Percentiles rank a stretch among this genome's conserved stretches.
Conservation (phyloP, 2,329 filamentous ascomycete species). For the Fusarium siculi region DNA sequence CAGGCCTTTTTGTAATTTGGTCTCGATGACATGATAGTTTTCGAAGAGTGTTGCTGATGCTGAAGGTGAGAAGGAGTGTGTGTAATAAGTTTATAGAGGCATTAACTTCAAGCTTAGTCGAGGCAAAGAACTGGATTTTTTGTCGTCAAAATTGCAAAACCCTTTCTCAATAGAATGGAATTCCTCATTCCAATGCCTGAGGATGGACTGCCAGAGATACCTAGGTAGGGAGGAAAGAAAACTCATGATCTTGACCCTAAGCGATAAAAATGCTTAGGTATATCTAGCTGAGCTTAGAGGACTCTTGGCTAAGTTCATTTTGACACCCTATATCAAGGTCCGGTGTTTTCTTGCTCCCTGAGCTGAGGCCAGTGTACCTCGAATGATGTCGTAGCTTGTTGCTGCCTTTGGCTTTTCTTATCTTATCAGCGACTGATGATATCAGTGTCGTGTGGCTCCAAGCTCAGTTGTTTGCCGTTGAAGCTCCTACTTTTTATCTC, state of each 20-base stretch:
- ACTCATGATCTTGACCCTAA: too few species aligned
- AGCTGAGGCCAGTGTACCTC: background rate
- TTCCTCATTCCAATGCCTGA: background rate
- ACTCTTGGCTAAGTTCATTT: too few species aligned
- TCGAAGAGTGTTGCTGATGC: background rate
- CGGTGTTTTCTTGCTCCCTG: too few species aligned
- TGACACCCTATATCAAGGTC: too few species aligned
- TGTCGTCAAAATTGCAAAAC: background rate
- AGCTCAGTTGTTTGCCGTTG: conserved; percentile 19
- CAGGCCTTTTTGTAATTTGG: conserved; percentile 35
- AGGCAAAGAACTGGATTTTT: background rate
- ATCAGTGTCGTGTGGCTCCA: conserved; percentile 36
- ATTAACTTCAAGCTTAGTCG: background rate
- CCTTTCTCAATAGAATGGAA: background rate
- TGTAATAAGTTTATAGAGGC: background rate
- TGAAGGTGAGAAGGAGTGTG: background rate
- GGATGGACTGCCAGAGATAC: background rate
- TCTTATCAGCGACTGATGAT: conserved; percentile 44
- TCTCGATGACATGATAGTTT: conserved; percentile 1
- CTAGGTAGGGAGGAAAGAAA: too few species aligned
- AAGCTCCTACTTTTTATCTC: conserved; percentile 24
- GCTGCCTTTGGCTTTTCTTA: conserved; percentile 39
- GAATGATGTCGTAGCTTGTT: conserved; percentile 34
- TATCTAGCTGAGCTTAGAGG: too few species aligned
- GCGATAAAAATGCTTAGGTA: too few species aligned